Percentiles rank a stretch among this genome's conserved stretches.
Conservation (phyloP, 2,329 filamentous ascomycete genomes). For the Balansia obtecta region DNA sequence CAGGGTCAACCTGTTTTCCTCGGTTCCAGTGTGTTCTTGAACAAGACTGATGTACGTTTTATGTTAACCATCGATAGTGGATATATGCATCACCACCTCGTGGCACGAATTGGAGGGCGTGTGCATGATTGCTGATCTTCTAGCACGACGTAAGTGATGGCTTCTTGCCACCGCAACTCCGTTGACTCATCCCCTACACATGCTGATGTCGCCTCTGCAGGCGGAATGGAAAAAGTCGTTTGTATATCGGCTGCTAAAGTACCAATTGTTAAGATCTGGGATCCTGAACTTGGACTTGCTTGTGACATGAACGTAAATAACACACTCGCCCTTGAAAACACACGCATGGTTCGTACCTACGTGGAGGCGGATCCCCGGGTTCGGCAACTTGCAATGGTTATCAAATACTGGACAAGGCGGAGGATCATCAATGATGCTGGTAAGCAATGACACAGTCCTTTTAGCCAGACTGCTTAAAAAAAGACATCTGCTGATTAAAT, state of each 20-base stretch:
- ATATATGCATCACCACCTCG: conserved; percentile 91
- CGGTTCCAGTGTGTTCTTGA: too few species aligned
- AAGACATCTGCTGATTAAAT: conserved; percentile 10
- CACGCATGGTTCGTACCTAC: conserved; percentile 94
- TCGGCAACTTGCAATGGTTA: conserved; percentile 83
- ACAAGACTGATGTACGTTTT: neutral
- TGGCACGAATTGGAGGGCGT: conserved; percentile 82
- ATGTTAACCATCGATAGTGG: conserved; percentile 44
- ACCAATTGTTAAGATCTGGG: conserved; percentile 97
- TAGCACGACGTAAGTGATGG: conserved; percentile 62
- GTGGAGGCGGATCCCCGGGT: conserved; percentile 87
- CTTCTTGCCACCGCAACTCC: neutral
- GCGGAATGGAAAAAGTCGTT: conserved; percentile 92
- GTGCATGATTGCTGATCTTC: conserved; percentile 76
- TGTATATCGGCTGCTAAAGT: conserved; percentile 94
- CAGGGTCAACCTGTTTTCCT: conserved; percentile 7
- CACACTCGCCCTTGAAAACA: conserved; percentile 86
- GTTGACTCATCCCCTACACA: neutral
- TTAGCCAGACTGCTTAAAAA: too few species aligned
- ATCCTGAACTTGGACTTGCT: conserved; percentile 76
- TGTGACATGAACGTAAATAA: conserved; percentile 99
- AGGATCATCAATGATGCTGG: conserved; percentile 93
- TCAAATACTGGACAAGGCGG: conserved; percentile 94
- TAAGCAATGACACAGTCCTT: conserved; percentile 25
- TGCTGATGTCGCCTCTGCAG: conserved; percentile 33